Evolutionary conservation across 371 early-diverging fungal genomes (phyloP).

Genomic region (Mucor saturninus): DNA sequence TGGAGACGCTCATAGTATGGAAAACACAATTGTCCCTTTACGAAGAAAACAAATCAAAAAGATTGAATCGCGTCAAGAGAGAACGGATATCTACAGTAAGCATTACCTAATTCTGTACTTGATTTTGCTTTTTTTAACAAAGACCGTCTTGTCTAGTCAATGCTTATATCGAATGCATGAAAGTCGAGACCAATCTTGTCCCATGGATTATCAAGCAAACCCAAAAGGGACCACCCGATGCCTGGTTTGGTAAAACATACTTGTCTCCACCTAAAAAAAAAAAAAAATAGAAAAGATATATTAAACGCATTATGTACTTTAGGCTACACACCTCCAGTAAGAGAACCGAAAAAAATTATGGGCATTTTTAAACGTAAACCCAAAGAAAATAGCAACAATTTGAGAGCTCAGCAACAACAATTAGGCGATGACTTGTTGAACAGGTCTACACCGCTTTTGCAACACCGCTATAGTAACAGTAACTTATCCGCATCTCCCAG

Average conservation of each 20-base stretch:
- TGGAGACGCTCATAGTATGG: not conserved
- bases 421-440: constrained; percentile 18
- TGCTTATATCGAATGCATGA: constrained; percentile 26
- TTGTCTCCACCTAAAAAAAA: not conserved
- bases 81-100: constrained; percentile 30
- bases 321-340: constrained; percentile 25
- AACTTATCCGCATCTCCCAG: constrained; percentile 14
- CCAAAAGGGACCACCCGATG: constrained; percentile 37
- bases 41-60: constrained; percentile 29
- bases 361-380: constrained; percentile 31
- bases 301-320: not conserved
- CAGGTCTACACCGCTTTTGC: constrained; percentile 14
- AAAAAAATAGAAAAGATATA: not conserved
- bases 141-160: constrained; percentile 13
- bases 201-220: constrained; percentile 33
- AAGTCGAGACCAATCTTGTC: constrained; percentile 19
- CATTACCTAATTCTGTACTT: not conserved
- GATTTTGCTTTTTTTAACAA: not conserved
- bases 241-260: constrained; percentile 26
- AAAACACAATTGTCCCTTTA: constrained; percentile 10
- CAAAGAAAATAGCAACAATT: constrained; percentile 2
- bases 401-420: constrained; percentile 20
- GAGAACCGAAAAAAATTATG: constrained; percentile 29
- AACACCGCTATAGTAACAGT: constrained; percentile 4
- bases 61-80: constrained; percentile 27